phyloP scores from a whole-genome alignment of 495 filamentous ascomycete genomes.

The Lentithecium fluviatile region DNA sequence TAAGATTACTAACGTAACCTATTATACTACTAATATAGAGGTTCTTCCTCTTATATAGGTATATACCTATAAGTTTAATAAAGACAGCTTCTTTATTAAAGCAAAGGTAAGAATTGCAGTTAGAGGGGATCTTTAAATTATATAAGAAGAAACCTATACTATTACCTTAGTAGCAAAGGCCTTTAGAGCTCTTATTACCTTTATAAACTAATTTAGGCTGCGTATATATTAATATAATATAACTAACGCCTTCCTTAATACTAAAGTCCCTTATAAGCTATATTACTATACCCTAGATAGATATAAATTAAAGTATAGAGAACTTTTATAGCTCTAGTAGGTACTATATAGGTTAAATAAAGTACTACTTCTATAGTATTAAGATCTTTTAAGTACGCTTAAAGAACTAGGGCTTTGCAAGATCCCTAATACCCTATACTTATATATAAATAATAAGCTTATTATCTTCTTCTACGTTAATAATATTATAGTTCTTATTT shows the following conservation, averaged over 20 bases:
- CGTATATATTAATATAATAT: constrained; percentile 11
- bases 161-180: constrained; percentile 12
- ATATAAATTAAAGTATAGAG: background rate
- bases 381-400: constrained; percentile 9
- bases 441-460: constrained; percentile 10
- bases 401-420: constrained; percentile 3
- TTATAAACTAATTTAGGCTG: constrained; percentile 7
- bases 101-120: constrained; percentile 22
- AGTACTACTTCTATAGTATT: constrained; percentile 18
- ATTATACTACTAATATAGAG: background rate
- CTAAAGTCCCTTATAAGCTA: background rate
- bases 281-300: constrained; percentile 8
- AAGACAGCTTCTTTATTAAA: constrained; percentile 19
- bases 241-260: constrained; percentile 11
- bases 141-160: constrained; percentile 10
- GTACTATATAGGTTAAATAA: constrained; percentile 26
- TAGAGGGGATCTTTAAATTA: constrained; percentile 17
- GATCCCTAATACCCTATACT: constrained; percentile 1
- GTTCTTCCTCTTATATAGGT: constrained; percentile 30
- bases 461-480: constrained; percentile 24
- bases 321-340: background rate
- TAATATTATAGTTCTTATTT: constrained; percentile 20
- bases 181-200: constrained; percentile 12
- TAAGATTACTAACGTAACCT: constrained; percentile 1
- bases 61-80: constrained; percentile 29